Evolutionary conservation across 23 red algal species (phyloP).

Genomic region (Gracilaria caudata): DNA sequence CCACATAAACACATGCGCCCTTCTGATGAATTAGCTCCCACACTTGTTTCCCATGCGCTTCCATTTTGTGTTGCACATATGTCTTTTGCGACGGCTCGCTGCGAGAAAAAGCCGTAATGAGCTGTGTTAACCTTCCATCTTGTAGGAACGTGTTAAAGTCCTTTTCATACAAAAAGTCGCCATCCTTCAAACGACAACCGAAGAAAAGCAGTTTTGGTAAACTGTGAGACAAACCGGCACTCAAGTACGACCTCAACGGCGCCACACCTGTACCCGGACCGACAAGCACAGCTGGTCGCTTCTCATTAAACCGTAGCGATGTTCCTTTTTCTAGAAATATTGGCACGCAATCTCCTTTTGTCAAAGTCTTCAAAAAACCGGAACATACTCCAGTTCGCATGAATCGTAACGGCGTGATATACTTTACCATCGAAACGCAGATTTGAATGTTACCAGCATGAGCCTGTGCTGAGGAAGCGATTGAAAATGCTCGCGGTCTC

Average conservation of each 20-base stretch:
- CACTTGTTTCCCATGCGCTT: slow-evolving; percentile 17
- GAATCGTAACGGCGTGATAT: slow-evolving; percentile 60
- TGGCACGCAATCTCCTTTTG: slow-evolving; percentile 66
- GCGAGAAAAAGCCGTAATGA: slow-evolving; percentile 80
- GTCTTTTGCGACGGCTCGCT: slow-evolving; percentile 55
- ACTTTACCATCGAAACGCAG: slow-evolving; percentile 77
- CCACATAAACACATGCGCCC: slow-evolving; percentile 63
- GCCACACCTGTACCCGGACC: slow-evolving; percentile 94
- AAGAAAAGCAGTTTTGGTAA: slow-evolving; percentile 66
- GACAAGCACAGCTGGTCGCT: slow-evolving; percentile 56
- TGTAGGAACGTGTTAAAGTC: slow-evolving; percentile 43
- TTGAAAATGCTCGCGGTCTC: slow-evolving; percentile 82
- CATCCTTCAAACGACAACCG: slow-evolving; percentile 68
- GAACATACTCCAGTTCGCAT: slow-evolving; percentile 74
- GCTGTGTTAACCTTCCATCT: slow-evolving; percentile 9
- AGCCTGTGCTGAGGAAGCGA: slow-evolving; percentile 76
- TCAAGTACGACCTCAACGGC: slow-evolving; percentile 83
- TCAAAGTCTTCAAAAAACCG: slow-evolving; percentile 49
- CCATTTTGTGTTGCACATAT: slow-evolving; percentile 78
- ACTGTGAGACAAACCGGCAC: neutral
- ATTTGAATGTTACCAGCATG: slow-evolving; percentile 67
- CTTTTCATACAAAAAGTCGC: slow-evolving; percentile 77
- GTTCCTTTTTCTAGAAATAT: slow-evolving; percentile 62
- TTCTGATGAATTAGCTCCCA: slow-evolving; percentile 35
- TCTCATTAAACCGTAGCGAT: slow-evolving; percentile 39